phyloP scores from a whole-genome alignment of 2,329 filamentous ascomycete genomes.

The Orbilia blumenaviensis region DNA sequence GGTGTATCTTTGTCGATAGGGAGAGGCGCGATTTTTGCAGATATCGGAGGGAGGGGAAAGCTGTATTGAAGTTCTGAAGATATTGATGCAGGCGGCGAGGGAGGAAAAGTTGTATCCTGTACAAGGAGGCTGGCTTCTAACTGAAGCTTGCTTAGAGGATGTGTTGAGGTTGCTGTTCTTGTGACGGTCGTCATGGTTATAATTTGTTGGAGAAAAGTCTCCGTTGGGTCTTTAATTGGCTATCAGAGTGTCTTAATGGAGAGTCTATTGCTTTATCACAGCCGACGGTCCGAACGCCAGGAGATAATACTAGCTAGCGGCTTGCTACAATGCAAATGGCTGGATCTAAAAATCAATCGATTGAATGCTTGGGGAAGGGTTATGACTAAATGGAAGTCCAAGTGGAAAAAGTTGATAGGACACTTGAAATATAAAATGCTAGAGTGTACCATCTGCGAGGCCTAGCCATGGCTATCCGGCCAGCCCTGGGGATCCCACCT shows the following conservation, averaged over 20 bases:
- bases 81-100: constrained; percentile 25
- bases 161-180: constrained; percentile 50
- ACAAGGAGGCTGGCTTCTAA: neutral
- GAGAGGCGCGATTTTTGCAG: constrained; percentile 70
- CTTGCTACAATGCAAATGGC: neutral
- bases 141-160: constrained; percentile 13
- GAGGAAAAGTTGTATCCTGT: constrained; percentile 11
- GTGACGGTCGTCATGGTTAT: constrained; percentile 20
- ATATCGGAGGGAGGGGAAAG: constrained; percentile 75
- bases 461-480: too few relatives aligned
- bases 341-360: neutral
- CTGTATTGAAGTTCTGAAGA: constrained; percentile 56
- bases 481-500: too few relatives aligned
- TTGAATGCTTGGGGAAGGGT: neutral
- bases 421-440: neutral
- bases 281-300: too few relatives aligned
- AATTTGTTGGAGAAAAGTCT: constrained; percentile 6
- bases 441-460: constrained; percentile 11
- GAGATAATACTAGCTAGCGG: too few relatives aligned
- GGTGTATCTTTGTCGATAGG: constrained; percentile 83
- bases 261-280: neutral
- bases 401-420: neutral
- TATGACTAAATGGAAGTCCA: neutral
- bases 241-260: neutral
- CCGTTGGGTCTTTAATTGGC: neutral